phyloP scores from a whole-genome alignment of 768 basidiomycete genomes.

The Holtermanniella nyarrowii region DNA sequence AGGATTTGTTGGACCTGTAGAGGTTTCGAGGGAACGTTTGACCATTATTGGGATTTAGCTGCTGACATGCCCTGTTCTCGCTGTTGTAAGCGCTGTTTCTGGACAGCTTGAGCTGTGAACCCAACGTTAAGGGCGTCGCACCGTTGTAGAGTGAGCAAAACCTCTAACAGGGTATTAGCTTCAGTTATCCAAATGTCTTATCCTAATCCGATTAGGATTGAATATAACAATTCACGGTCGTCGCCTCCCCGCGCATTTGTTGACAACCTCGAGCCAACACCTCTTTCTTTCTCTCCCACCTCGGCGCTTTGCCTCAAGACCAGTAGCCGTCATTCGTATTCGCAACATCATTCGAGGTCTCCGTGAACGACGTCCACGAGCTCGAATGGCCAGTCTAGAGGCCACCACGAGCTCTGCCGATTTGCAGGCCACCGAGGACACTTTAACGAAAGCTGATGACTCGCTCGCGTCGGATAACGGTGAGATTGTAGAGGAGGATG shows the following conservation, averaged over 20 bases:
- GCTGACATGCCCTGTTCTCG: too few species aligned
- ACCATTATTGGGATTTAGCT: too few species aligned
- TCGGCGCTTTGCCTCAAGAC: too few species aligned
- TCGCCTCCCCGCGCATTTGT: background rate
- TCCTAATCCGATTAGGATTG: background rate
- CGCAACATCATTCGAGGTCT: background rate
- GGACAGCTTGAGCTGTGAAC: too few species aligned
- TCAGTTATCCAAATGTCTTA: too few species aligned
- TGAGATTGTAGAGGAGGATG: background rate
- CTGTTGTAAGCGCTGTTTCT: too few species aligned
- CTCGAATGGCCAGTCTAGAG: constrained; percentile 12
- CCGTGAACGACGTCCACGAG: background rate
- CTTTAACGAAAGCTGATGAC: background rate
- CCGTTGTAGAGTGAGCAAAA: too few species aligned
- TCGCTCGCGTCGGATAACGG: background rate
- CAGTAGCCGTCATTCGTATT: background rate
- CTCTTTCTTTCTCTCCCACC: background rate
- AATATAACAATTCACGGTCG: background rate
- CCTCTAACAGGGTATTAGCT: too few species aligned
- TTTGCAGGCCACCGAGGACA: constrained; percentile 5
- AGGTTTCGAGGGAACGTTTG: too few species aligned
- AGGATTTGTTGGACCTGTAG: too few species aligned
- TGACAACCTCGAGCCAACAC: background rate
- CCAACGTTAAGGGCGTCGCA: too few species aligned
- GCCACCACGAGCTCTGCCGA: constrained; percentile 11